Percentiles rank a stretch among this genome's conserved stretches.
phyloP scores from a whole-genome alignment of 1,284 basidiomycete species.

The Boletus mariae region DNA sequence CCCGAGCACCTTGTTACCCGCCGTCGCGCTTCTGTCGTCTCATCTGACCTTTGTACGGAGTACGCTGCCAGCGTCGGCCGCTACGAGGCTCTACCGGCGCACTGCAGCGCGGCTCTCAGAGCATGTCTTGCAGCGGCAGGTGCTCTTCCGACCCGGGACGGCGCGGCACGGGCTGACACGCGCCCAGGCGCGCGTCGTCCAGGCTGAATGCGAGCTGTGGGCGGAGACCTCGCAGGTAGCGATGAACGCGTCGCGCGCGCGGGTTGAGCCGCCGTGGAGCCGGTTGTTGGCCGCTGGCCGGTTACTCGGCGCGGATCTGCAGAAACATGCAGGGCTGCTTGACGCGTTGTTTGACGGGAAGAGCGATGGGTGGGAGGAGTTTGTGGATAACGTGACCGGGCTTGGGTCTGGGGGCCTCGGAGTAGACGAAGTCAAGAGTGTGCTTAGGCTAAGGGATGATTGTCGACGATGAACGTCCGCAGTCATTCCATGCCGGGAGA shows the following conservation, averaged over 20 bases:
- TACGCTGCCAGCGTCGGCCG: slow-evolving; percentile 52
- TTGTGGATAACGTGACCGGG: slow-evolving; percentile 23
- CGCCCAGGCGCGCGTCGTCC: slow-evolving; percentile 50
- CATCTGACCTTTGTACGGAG: slow-evolving; percentile 63
- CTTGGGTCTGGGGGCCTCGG: slow-evolving; percentile 25
- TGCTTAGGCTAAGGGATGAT: slow-evolving; percentile 30
- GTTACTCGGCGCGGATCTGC: slow-evolving; percentile 53
- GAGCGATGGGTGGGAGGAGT: slow-evolving; percentile 28
- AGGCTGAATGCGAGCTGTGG: slow-evolving; percentile 75
- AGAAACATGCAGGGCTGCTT: slow-evolving; percentile 10
- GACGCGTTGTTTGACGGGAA: slow-evolving; percentile 16
- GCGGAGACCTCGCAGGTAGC: slow-evolving; percentile 66
- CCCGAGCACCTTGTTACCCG: slow-evolving; percentile 64
- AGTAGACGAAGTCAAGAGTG: slow-evolving; percentile 27
- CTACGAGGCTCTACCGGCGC: slow-evolving; percentile 65
- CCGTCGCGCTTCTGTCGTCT: slow-evolving; percentile 69
- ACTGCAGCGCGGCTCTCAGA: slow-evolving; percentile 63
- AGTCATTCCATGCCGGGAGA: background rate
- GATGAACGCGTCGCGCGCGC: slow-evolving; percentile 38
- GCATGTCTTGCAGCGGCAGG: slow-evolving; percentile 78
- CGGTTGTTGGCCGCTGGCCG: slow-evolving; percentile 64
- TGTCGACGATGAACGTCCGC: slow-evolving; percentile 13
- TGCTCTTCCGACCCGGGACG: slow-evolving; percentile 63
- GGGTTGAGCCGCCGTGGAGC: slow-evolving; percentile 71
- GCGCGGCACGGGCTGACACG: slow-evolving; percentile 31